Evolutionary conservation across 2,329 filamentous ascomycete species (phyloP).

Genomic region (Knufia petricola): DNA sequence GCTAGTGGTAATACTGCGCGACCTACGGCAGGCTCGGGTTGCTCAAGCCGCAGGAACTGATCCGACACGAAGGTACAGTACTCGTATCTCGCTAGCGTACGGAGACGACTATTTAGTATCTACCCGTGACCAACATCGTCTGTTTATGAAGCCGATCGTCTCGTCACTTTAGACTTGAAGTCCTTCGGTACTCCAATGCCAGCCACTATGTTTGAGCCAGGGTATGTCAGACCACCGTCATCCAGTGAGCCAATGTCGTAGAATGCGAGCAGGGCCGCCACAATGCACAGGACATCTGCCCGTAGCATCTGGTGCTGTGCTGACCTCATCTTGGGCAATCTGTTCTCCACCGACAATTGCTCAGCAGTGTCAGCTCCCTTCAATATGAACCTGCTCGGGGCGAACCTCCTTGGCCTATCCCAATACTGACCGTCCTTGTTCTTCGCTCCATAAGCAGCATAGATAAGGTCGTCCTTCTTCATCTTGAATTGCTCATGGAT

Average conservation of each 20-base stretch:
- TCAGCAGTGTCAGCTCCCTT: no score
- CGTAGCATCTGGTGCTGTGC: conserved; percentile 35
- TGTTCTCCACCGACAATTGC: conserved; percentile 37
- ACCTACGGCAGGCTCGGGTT: no score
- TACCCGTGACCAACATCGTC: neutral
- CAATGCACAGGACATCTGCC: conserved; percentile 43
- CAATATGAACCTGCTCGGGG: conserved; percentile 24
- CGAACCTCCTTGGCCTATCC: conserved; percentile 13
- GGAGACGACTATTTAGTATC: no score
- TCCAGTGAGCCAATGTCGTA: conserved; percentile 45
- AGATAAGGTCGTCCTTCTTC: conserved; percentile 34
- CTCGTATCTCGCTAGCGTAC: no score
- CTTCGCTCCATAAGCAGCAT: conserved; percentile 36
- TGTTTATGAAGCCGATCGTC: conserved; percentile 23
- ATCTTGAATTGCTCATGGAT: conserved; percentile 33
- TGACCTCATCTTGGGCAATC: conserved; percentile 23
- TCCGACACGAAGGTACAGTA: no score
- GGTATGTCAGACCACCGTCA: conserved; percentile 40
- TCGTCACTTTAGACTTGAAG: conserved; percentile 45
- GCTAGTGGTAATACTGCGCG: no score
- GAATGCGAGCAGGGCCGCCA: conserved; percentile 43
- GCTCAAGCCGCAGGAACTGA: no score
- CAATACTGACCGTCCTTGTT: conserved; percentile 34
- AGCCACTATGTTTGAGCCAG: conserved; percentile 39
- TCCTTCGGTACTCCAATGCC: conserved; percentile 45